Percentiles rank a stretch among this genome's conserved stretches.
Conservation (phyloP, 73 alveolate genomes). For the Stentor roeselii region DNA sequence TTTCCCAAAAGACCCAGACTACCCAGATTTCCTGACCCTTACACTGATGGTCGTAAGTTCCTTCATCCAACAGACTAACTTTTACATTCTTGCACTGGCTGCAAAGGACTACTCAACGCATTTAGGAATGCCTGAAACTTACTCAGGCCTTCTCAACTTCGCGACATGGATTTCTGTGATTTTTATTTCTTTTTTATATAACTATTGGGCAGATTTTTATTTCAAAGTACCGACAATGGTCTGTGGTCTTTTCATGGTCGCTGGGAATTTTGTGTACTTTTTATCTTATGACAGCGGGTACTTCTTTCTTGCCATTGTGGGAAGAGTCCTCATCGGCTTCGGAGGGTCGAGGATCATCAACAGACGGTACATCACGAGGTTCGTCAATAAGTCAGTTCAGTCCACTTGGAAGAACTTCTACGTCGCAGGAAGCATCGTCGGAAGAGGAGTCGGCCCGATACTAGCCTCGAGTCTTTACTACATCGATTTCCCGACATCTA, state of each 20-base stretch:
- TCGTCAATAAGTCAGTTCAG: neutral
- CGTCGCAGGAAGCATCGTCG: slow-evolving; percentile 7
- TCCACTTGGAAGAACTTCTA: neutral
- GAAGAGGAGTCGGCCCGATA: neutral
- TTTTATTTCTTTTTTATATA: neutral
- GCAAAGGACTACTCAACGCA: neutral
- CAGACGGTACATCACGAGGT: slow-evolving; percentile 14
- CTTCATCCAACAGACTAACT: neutral
- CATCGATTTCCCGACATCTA: neutral
- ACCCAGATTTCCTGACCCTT: neutral
- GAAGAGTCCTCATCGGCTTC: neutral
- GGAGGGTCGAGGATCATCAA: slow-evolving; percentile 19
- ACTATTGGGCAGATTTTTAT: neutral
- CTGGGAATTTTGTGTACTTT: slow-evolving; percentile 22
- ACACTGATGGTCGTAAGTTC: neutral
- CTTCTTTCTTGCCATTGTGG: neutral
- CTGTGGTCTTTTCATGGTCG: neutral
- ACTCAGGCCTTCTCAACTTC: neutral
- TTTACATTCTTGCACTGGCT: slow-evolving; percentile 1
- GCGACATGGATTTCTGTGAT: neutral
- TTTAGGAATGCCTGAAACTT: neutral
- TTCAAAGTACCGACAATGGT: neutral
- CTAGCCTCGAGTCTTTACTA: neutral
- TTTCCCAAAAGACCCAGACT: neutral
- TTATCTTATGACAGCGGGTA: neutral